phyloP scores from a whole-genome alignment of 495 filamentous ascomycete species.

The Emericellopsis terricola region DNA sequence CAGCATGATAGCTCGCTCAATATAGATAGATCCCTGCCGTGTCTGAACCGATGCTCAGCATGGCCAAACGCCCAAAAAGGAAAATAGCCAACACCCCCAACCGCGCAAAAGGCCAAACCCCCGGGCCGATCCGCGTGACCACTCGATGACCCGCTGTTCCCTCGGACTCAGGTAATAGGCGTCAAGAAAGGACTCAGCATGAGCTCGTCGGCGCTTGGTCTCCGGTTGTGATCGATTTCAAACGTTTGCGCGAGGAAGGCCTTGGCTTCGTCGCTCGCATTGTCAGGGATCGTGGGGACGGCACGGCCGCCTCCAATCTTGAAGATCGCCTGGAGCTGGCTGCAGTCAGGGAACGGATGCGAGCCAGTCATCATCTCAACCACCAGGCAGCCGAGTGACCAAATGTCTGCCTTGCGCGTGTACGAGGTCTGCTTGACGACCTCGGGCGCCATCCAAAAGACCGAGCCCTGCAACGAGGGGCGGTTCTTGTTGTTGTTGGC shows the following conservation, averaged over 20 bases:
- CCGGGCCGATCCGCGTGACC: no score
- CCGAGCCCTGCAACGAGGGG: slow-evolving; percentile 86
- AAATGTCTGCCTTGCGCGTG: slow-evolving; percentile 98
- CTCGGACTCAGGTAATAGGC: slow-evolving; percentile 26
- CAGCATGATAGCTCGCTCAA: no score
- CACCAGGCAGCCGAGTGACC: slow-evolving; percentile 89
- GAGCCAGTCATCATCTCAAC: slow-evolving; percentile 98
- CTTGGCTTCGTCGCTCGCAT: slow-evolving; percentile 69
- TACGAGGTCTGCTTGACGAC: slow-evolving; percentile 96
- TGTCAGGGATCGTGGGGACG: slow-evolving; percentile 74
- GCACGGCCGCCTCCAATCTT: slow-evolving; percentile 84
- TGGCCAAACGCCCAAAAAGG: no score
- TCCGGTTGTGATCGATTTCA: slow-evolving; percentile 80
- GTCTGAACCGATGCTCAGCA: no score
- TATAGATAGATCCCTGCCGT: no score
- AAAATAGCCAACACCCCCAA: no score
- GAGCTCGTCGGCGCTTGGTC: slow-evolving; percentile 82
- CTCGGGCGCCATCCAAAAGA: slow-evolving; percentile 99
- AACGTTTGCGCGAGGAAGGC: slow-evolving; percentile 81
- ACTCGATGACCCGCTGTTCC: no score
- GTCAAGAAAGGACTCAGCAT: slow-evolving; percentile 65
- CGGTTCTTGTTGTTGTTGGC: slow-evolving; percentile 52
- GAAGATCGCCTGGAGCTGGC: slow-evolving; percentile 95
- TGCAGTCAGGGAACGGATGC: slow-evolving; percentile 94
- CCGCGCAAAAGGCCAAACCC: no score